phyloP scores from a whole-genome alignment of 768 basidiomycete genomes.

The Boletus insuetus region DNA sequence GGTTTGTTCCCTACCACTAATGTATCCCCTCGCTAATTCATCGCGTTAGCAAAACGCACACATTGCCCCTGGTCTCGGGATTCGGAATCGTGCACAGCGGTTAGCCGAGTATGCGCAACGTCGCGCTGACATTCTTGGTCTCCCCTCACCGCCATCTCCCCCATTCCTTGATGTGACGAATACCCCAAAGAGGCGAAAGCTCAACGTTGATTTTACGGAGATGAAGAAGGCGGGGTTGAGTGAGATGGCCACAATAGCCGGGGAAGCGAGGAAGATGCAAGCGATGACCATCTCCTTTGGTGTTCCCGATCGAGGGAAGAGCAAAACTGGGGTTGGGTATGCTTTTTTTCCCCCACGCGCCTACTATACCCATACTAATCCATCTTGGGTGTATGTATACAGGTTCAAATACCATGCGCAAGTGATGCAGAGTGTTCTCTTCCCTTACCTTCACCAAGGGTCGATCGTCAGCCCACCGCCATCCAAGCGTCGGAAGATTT shows the following conservation, averaged over 20 bases:
- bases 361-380: neutral
- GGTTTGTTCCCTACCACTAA: slow-evolving; percentile 39
- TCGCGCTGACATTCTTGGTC: slow-evolving; percentile 43
- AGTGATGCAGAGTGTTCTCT: slow-evolving; percentile 42
- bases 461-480: slow-evolving; percentile 15
- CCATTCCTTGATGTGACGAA: slow-evolving; percentile 35
- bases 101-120: slow-evolving; percentile 65
- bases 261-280: slow-evolving; percentile 41
- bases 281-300: slow-evolving; percentile 51
- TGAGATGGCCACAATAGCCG: slow-evolving; percentile 26
- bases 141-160: slow-evolving; percentile 24
- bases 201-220: slow-evolving; percentile 24
- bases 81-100: slow-evolving; percentile 64
- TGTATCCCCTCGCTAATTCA: slow-evolving; percentile 1
- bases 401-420: slow-evolving; percentile 56
- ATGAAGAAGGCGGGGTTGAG: slow-evolving; percentile 20
- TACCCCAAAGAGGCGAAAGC: slow-evolving; percentile 30
- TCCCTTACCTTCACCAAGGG: slow-evolving; percentile 34
- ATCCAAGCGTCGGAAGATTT: slow-evolving; percentile 30
- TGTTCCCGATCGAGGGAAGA: slow-evolving; percentile 26
- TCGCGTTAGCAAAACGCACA: slow-evolving; percentile 47
- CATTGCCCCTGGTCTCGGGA: slow-evolving; percentile 50
- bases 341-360: slow-evolving; percentile 14
- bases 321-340: slow-evolving; percentile 45
- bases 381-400: neutral